These are phyloP conservation scores for Curvularia verruculosa DNA, from an alignment of 2,329 filamentous ascomycete species.

Conservation along the genomic window DNA sequence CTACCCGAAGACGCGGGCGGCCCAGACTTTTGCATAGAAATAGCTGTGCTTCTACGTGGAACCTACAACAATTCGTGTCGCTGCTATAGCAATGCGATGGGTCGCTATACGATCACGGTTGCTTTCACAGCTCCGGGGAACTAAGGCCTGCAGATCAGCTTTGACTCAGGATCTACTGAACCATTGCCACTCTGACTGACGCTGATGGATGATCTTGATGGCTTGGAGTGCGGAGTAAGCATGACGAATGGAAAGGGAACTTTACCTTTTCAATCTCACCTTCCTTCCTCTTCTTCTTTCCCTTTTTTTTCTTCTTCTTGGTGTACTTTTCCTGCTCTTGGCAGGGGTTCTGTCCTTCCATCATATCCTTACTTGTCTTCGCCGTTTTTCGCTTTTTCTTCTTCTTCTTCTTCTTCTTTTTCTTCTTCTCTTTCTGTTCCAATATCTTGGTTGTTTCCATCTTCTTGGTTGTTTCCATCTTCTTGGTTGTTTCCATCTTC, in stretches of 20 bases:
- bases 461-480: too few species aligned
- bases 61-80: neutral
- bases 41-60: neutral
- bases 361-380: neutral
- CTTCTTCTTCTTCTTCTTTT: neutral
- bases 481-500: too few species aligned
- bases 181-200: neutral
- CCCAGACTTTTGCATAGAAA: neutral
- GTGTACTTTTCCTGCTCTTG: neutral
- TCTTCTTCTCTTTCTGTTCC: neutral
- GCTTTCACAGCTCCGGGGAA: neutral
- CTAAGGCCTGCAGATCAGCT: neutral
- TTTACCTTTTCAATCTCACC: neutral
- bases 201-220: conserved; percentile 1
- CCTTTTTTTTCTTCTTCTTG: neutral
- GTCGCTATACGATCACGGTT: neutral
- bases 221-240: neutral
- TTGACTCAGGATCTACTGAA: neutral
- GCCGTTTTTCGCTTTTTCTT: neutral
- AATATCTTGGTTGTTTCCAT: neutral
- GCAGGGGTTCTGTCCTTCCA: neutral
- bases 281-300: neutral
- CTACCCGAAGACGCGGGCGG: neutral
- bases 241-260: neutral
- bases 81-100: neutral